Percentiles rank a stretch among this genome's conserved stretches.
These are phyloP conservation scores for Penicillium crystallinum DNA, from an alignment of 495 filamentous ascomycete species.

Conservation along the genomic window DNA sequence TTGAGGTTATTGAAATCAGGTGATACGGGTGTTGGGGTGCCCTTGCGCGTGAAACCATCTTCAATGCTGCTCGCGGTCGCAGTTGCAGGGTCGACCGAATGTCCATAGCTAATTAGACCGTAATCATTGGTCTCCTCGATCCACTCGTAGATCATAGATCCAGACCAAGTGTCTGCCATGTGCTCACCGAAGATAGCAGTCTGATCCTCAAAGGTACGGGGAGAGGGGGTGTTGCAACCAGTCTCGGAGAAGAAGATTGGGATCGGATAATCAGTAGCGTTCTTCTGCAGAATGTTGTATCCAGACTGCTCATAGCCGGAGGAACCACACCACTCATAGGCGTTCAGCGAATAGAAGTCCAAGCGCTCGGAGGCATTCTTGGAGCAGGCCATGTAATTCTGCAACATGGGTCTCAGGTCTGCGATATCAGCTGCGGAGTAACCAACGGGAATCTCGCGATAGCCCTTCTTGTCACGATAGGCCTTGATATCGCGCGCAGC, in stretches of 20 bases:
- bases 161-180: constrained; percentile 75
- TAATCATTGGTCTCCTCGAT: constrained; percentile 82
- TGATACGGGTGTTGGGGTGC: constrained; percentile 65
- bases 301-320: constrained; percentile 62
- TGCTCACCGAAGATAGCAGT: constrained; percentile 64
- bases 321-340: constrained; percentile 81
- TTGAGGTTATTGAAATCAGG: constrained; percentile 78
- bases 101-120: constrained; percentile 76
- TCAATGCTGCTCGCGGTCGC: constrained; percentile 45
- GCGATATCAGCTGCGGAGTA: constrained; percentile 90
- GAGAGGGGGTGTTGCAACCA: constrained; percentile 62
- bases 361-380: constrained; percentile 61
- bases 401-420: constrained; percentile 74
- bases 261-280: constrained; percentile 56
- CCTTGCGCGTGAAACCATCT: constrained; percentile 63
- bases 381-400: constrained; percentile 82
- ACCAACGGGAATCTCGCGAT: constrained; percentile 77
- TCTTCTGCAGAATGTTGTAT: constrained; percentile 60
- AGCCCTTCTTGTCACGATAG: constrained; percentile 70
- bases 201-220: constrained; percentile 74
- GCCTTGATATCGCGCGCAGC: constrained; percentile 77
- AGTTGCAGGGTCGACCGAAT: constrained; percentile 22
- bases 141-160: constrained; percentile 86
- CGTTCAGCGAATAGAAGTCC: constrained; percentile 83
- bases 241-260: constrained; percentile 87